A percentile compares a stretch with the other conserved stretches of the same genome.
phyloP scores from a whole-genome alignment of 1,139 yeast species.

The Pichia inconspicua region DNA sequence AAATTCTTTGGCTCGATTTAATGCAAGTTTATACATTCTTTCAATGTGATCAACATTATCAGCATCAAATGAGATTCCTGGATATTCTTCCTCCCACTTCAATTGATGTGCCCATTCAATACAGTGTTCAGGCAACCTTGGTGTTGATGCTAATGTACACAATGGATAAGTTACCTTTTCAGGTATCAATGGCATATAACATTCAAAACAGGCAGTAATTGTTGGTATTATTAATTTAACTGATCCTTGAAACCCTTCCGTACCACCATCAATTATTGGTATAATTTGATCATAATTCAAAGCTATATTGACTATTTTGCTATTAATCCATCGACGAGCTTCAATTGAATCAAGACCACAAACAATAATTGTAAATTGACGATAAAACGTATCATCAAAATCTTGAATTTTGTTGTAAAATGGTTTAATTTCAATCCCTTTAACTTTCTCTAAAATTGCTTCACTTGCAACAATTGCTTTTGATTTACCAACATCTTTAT shows the following conservation, averaged over 20 bases:
- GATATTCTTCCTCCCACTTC: slow-evolving; percentile 57
- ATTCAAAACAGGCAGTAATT: slow-evolving; percentile 84
- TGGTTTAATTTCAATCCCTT: slow-evolving; percentile 42
- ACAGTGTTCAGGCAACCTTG: slow-evolving; percentile 89
- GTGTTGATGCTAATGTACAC: slow-evolving; percentile 92
- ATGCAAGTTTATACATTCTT: slow-evolving; percentile 54
- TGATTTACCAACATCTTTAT: slow-evolving; percentile 64
- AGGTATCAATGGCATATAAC: slow-evolving; percentile 72
- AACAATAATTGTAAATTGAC: slow-evolving; percentile 62
- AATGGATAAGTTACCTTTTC: slow-evolving; percentile 74
- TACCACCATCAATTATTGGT: slow-evolving; percentile 91
- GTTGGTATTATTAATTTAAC: slow-evolving; percentile 82
- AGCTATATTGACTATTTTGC: slow-evolving; percentile 48
- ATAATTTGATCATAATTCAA: slow-evolving; percentile 36
- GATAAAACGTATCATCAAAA: slow-evolving; percentile 55
- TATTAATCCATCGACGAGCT: slow-evolving; percentile 89
- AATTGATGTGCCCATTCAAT: slow-evolving; percentile 84
- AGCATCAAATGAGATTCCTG: slow-evolving; percentile 48
- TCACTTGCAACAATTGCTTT: slow-evolving; percentile 77
- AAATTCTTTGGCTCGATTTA: slow-evolving; percentile 52
- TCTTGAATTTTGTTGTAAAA: slow-evolving; percentile 70
- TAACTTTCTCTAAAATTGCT: slow-evolving; percentile 44
- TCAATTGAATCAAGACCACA: slow-evolving; percentile 89
- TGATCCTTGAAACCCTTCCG: slow-evolving; percentile 93
- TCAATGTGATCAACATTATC: slow-evolving; percentile 64